Conservation (phyloP, 1,139 yeast genomes). For the Blastobotrys proliferans region DNA sequence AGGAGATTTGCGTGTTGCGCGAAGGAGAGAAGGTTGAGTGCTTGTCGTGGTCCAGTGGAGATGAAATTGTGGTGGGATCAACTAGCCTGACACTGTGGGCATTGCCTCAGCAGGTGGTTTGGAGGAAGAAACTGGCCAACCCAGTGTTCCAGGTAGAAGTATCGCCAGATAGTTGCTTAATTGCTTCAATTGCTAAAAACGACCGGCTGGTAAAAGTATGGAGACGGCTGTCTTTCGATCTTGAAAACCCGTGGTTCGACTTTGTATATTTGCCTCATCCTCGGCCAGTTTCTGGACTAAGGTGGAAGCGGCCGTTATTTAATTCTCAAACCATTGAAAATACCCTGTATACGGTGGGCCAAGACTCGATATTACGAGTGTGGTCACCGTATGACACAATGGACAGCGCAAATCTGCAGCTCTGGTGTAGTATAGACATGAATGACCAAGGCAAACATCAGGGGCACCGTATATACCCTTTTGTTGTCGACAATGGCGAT, state of each 20-base stretch:
- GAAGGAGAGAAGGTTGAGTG: constrained; percentile 26
- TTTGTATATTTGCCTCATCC: constrained; percentile 66
- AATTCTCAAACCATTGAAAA: constrained; percentile 32
- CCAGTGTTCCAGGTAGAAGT: constrained; percentile 53
- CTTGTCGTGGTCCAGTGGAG: constrained; percentile 63
- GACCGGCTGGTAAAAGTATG: constrained; percentile 74
- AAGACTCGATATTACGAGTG: constrained; percentile 54
- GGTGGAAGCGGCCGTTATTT: constrained; percentile 31
- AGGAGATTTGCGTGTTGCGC: constrained; percentile 8
- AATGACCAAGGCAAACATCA: constrained; percentile 14
- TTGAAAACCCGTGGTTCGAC: constrained; percentile 65
- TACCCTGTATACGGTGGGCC: constrained; percentile 57
- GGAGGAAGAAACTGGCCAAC: constrained; percentile 36
- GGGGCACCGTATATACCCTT: constrained; percentile 13
- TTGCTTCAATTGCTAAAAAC: constrained; percentile 58
- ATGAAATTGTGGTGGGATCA: constrained; percentile 63
- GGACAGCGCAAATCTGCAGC: constrained; percentile 43
- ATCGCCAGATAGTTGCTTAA: constrained; percentile 61
- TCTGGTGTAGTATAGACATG: constrained; percentile 53
- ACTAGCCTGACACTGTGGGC: constrained; percentile 52
- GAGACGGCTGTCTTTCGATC: constrained; percentile 70
- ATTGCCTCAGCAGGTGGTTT: constrained; percentile 15
- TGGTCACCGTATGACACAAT: constrained; percentile 65
- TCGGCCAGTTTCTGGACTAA: constrained; percentile 45
- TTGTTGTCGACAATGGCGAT: constrained; percentile 46